A percentile compares a stretch with the other conserved stretches of the same genome.
Conservation (phyloP, 2,329 filamentous ascomycete genomes). For the Tolypocladium amazonense region DNA sequence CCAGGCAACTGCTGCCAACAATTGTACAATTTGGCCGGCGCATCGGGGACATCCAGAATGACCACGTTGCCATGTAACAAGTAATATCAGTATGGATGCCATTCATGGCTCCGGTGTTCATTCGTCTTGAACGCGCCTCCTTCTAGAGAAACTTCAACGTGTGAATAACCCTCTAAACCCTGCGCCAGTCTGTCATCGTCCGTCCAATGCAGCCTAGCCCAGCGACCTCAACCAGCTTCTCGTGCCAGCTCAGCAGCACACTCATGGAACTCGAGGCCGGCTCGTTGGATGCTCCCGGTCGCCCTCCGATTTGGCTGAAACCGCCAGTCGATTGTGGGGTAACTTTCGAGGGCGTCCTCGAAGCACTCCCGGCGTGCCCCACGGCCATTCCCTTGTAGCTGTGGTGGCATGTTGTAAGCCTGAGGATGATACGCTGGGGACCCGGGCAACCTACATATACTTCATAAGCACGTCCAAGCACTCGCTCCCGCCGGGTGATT, state of each 20-base stretch:
- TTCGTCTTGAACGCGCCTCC: neutral
- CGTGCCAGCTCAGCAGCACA: conserved; percentile 94
- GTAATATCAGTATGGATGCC: neutral
- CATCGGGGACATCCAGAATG: neutral
- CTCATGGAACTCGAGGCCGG: conserved; percentile 87
- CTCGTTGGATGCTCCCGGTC: conserved; percentile 44
- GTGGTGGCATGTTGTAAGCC: conserved; percentile 1
- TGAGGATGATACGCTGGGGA: no score
- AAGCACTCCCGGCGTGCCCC: conserved; percentile 26
- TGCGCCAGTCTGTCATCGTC: conserved; percentile 93
- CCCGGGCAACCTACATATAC: conserved; percentile 61
- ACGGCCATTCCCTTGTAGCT: conserved; percentile 86
- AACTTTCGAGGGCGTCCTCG: conserved; percentile 32
- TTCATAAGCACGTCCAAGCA: conserved; percentile 92
- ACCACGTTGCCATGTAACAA: neutral
- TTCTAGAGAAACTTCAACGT: neutral
- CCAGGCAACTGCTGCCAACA: neutral
- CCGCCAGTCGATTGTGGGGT: conserved; percentile 69
- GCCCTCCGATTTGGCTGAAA: conserved; percentile 66
- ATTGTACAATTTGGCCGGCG: neutral
- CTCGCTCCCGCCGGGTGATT: conserved; percentile 69
- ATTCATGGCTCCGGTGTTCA: neutral
- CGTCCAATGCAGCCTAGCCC: conserved; percentile 85
- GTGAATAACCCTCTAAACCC: conserved; percentile 34
- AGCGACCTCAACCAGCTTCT: conserved; percentile 92